Percentiles rank a stretch among this genome's conserved stretches.
phyloP scores from a whole-genome alignment of 306 rosid species.

The Bauhinia variegata region DNA sequence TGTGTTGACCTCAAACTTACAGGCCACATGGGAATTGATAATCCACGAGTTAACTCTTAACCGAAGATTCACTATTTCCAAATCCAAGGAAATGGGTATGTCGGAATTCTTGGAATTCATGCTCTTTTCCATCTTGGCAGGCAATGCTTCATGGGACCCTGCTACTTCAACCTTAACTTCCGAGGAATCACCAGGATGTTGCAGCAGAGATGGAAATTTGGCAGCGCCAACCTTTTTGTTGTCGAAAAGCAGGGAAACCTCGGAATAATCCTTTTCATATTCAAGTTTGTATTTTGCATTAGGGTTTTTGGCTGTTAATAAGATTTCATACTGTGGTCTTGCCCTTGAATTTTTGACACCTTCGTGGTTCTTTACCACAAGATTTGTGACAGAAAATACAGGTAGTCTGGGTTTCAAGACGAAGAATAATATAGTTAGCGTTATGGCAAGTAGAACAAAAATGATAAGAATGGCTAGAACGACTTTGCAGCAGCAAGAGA shows the following conservation, averaged over 20 bases:
- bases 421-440: slow-evolving; percentile 25
- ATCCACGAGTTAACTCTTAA: slow-evolving; percentile 43
- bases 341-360: background rate
- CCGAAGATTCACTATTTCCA: slow-evolving; percentile 40
- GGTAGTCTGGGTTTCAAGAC: slow-evolving; percentile 46
- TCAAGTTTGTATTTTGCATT: slow-evolving; percentile 30
- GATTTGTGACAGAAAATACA: slow-evolving; percentile 19
- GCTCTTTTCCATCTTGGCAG: slow-evolving; percentile 18
- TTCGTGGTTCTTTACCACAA: slow-evolving; percentile 5
- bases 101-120: slow-evolving; percentile 14
- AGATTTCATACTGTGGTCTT: slow-evolving; percentile 32
- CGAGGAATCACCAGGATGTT: background rate
- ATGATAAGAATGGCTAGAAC: slow-evolving; percentile 12
- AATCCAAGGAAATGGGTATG: background rate
- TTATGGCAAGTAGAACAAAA: slow-evolving; percentile 26
- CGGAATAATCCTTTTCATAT: background rate
- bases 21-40: slow-evolving; percentile 36
- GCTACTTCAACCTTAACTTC: slow-evolving; percentile 17
- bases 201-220: slow-evolving; percentile 39
- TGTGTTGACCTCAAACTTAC: slow-evolving; percentile 40
- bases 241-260: slow-evolving; percentile 2
- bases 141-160: slow-evolving; percentile 26
- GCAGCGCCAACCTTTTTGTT: slow-evolving; percentile 35
- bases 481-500: background rate
- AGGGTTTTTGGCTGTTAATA: slow-evolving; percentile 38